A percentile compares a stretch with the other conserved stretches of the same genome.
Evolutionary conservation across 2,329 filamentous ascomycete genomes (phyloP).

Genomic region (Helminthosporium solani): DNA sequence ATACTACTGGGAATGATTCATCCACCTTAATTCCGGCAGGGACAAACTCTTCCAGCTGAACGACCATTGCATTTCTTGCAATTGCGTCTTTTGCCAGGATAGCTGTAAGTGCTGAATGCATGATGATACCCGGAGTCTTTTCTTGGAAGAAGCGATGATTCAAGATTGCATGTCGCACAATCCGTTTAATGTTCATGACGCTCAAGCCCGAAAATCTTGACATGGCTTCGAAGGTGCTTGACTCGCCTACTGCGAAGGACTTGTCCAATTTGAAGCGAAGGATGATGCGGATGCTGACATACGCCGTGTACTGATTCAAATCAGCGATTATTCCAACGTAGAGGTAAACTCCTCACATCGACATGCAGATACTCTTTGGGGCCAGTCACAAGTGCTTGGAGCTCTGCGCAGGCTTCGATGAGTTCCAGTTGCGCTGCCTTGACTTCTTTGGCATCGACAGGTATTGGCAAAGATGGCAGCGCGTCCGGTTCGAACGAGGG

Average conservation of each 20-base stretch:
- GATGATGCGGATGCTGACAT: constrained; percentile 10
- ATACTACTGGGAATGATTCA: neutral
- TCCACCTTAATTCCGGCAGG: constrained; percentile 12
- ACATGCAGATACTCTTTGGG: constrained; percentile 8
- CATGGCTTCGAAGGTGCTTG: constrained; percentile 13
- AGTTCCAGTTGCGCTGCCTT: constrained; percentile 5
- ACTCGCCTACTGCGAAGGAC: constrained; percentile 11
- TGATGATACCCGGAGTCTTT: constrained; percentile 7
- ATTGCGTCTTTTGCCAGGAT: constrained; percentile 6
- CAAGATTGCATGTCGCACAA: constrained; percentile 15
- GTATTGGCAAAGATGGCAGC: constrained; percentile 5
- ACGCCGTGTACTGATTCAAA: constrained; percentile 6
- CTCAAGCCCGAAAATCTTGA: constrained; percentile 10
- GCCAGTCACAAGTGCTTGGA: constrained; percentile 10
- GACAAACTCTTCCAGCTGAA: constrained; percentile 13
- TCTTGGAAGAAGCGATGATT: constrained; percentile 17
- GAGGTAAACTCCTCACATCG: constrained; percentile 5
- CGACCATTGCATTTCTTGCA: constrained; percentile 8
- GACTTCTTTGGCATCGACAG: constrained; percentile 10
- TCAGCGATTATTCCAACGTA: neutral
- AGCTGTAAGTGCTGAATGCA: constrained; percentile 15
- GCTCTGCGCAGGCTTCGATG: constrained; percentile 11
- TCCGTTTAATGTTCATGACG: constrained; percentile 8
- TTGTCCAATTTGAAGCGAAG: constrained; percentile 15
- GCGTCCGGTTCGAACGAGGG: constrained; percentile 10